Percentiles rank a stretch among this genome's conserved stretches.
These are phyloP conservation scores for Arachis monticola DNA, from an alignment of 331 rosid species.

Conservation along the genomic window DNA sequence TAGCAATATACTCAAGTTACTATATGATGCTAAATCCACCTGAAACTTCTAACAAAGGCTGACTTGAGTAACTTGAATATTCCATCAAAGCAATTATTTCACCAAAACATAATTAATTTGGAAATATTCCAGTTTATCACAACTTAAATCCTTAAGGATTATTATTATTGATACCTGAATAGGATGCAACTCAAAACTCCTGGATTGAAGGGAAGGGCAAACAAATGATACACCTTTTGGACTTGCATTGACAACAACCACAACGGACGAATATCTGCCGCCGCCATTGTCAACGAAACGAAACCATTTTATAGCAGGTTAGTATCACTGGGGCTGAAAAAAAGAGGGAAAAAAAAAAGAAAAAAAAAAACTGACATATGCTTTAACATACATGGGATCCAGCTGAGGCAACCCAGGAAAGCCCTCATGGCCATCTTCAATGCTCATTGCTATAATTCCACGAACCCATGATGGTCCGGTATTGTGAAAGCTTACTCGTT, in stretches of 20 bases:
- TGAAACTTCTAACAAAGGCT: too few species aligned
- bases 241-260: conserved; percentile 73
- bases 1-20: too few species aligned
- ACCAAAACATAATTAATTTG: neutral
- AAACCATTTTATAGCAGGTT: too few species aligned
- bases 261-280: conserved; percentile 57
- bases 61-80: too few species aligned
- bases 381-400: conserved; percentile 53
- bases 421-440: conserved; percentile 85
- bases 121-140: neutral
- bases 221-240: conserved; percentile 72
- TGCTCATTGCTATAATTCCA: conserved; percentile 90
- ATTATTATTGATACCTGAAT: conserved; percentile 59
- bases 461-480: conserved; percentile 66
- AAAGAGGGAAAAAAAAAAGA: too few species aligned
- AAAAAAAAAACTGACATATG: too few species aligned
- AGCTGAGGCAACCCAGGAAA: conserved; percentile 57
- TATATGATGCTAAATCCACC: too few species aligned
- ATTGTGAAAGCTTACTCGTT: conserved; percentile 77
- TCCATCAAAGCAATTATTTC: too few species aligned
- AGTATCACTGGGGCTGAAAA: too few species aligned
- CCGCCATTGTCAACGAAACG: too few species aligned
- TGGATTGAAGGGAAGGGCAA: conserved; percentile 54
- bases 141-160: too few species aligned
- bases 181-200: conserved; percentile 80